A percentile compares a stretch with the other conserved stretches of the same genome.
Evolutionary conservation across 805 yeast genomes (phyloP).

Genomic region (Priceomyces medius): DNA sequence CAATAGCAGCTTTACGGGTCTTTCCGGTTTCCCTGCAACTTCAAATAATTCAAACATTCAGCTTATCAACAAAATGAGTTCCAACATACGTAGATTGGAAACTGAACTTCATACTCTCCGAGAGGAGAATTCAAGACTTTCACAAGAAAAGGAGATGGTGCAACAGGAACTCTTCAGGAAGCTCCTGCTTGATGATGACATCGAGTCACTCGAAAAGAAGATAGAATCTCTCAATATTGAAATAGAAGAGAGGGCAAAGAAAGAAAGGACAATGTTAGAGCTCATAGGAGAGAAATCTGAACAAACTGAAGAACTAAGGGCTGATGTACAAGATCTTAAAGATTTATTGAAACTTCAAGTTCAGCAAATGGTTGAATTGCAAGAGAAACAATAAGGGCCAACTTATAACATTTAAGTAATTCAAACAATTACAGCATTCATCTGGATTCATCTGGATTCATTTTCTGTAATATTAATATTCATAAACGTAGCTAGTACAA

Average conservation of each 20-base stretch:
- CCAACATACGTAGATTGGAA: constrained; percentile 76
- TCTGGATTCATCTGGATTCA: too few relatives aligned
- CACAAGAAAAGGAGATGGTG: constrained; percentile 59
- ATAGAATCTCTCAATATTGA: constrained; percentile 26
- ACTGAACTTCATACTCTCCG: constrained; percentile 65
- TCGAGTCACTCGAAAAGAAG: constrained; percentile 24
- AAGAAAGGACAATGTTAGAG: constrained; percentile 61
- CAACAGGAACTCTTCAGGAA: constrained; percentile 63
- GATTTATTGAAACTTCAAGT: constrained; percentile 81
- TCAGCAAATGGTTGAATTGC: constrained; percentile 76
- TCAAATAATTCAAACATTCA: constrained; percentile 46
- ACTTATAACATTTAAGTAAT: too few relatives aligned
- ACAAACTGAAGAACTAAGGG: constrained; percentile 75
- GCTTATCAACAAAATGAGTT: constrained; percentile 68
- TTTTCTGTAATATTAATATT: too few relatives aligned
- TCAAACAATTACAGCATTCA: too few relatives aligned
- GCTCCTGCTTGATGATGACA: constrained; percentile 23
- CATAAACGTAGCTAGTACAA: too few relatives aligned
- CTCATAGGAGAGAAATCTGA: constrained; percentile 87
- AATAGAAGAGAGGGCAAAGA: constrained; percentile 32
- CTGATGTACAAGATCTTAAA: constrained; percentile 87
- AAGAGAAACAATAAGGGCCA: constrained; percentile 19
- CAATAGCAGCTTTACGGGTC: constrained; percentile 8
- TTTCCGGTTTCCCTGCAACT: constrained; percentile 3
- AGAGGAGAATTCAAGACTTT: constrained; percentile 58